These are phyloP conservation scores for Chamaenerion angustifolium DNA, from an alignment of 345 rosid genomes.

Conservation along the genomic window DNA sequence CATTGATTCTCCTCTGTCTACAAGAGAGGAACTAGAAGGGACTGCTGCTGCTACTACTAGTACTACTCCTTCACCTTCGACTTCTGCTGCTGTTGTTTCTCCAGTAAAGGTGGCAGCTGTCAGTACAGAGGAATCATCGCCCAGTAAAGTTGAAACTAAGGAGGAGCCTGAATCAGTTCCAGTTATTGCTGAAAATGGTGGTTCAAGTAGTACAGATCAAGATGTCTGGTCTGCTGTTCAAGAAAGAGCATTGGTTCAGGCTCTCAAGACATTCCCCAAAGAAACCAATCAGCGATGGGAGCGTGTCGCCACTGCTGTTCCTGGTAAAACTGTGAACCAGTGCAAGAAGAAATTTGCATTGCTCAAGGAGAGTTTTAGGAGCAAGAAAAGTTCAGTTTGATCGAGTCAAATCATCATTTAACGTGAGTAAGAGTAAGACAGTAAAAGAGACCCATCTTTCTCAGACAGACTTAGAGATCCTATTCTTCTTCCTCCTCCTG, in stretches of 20 bases:
- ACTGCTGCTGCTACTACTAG: neutral
- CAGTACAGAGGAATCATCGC: conserved; percentile 13
- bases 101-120: conserved; percentile 3
- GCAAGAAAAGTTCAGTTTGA: conserved; percentile 40
- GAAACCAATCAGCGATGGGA: conserved; percentile 93
- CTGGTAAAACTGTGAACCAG: conserved; percentile 78
- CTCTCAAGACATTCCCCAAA: conserved; percentile 90
- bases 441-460: too few species aligned
- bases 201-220: conserved; percentile 46
- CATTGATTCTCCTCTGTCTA: conserved; percentile 77
- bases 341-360: conserved; percentile 85
- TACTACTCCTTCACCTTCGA: conserved; percentile 14
- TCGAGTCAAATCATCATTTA: too few species aligned
- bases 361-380: conserved; percentile 77
- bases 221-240: conserved; percentile 90
- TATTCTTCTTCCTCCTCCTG: too few species aligned
- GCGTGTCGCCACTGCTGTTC: conserved; percentile 93
- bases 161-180: conserved; percentile 15
- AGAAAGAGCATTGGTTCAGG: conserved; percentile 90
- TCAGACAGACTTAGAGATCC: neutral
- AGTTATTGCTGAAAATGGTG: conserved; percentile 18
- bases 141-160: conserved; percentile 17
- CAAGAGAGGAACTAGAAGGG: conserved; percentile 58
- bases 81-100: conserved; percentile 3
- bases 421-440: too few species aligned